phyloP scores from a whole-genome alignment of 2,329 filamentous ascomycete genomes.

The Dothideomycetidae sp. region DNA sequence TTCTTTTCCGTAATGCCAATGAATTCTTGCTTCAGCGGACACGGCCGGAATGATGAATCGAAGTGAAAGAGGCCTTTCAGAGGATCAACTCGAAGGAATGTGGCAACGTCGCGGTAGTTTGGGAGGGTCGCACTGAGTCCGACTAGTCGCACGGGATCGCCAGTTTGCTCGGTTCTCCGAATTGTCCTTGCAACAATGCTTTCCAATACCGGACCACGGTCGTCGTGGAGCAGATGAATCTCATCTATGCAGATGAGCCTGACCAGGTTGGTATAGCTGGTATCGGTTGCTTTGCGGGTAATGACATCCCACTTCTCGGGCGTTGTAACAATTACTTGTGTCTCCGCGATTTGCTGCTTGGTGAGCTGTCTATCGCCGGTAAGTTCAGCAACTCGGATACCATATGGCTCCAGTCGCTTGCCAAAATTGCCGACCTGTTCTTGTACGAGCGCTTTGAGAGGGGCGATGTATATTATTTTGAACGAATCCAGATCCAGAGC shows the following conservation, averaged over 20 bases:
- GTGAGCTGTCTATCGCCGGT: slow-evolving; percentile 96
- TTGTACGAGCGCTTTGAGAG: slow-evolving; percentile 86
- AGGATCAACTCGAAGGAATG: slow-evolving; percentile 80
- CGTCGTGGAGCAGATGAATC: slow-evolving; percentile 93
- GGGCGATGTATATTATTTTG: slow-evolving; percentile 97
- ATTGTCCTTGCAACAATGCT: slow-evolving; percentile 94
- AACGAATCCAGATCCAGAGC: slow-evolving; percentile 91
- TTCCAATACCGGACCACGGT: slow-evolving; percentile 89
- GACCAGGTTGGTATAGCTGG: slow-evolving; percentile 95
- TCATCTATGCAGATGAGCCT: slow-evolving; percentile 93
- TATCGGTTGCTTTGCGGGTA: slow-evolving; percentile 90
- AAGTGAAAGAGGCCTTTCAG: slow-evolving; percentile 88
- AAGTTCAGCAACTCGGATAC: slow-evolving; percentile 84
- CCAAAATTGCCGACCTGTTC: slow-evolving; percentile 98
- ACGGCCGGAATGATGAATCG: slow-evolving; percentile 84
- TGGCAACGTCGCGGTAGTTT: slow-evolving; percentile 92
- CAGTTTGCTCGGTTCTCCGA: slow-evolving; percentile 82
- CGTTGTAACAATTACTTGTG: slow-evolving; percentile 94
- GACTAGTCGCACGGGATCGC: slow-evolving; percentile 79
- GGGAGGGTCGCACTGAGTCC: slow-evolving; percentile 90
- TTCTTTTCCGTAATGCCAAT: slow-evolving; percentile 96
- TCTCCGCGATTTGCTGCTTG: slow-evolving; percentile 96
- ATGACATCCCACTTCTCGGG: slow-evolving; percentile 99
- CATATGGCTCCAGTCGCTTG: slow-evolving; percentile 75
- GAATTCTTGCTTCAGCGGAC: slow-evolving; percentile 90